Evolutionary conservation across 164 flowering plant genomes (phyloP), one percentile per base, ranked within the genome.

Genomic region (Aristolochia californica): DNA sequence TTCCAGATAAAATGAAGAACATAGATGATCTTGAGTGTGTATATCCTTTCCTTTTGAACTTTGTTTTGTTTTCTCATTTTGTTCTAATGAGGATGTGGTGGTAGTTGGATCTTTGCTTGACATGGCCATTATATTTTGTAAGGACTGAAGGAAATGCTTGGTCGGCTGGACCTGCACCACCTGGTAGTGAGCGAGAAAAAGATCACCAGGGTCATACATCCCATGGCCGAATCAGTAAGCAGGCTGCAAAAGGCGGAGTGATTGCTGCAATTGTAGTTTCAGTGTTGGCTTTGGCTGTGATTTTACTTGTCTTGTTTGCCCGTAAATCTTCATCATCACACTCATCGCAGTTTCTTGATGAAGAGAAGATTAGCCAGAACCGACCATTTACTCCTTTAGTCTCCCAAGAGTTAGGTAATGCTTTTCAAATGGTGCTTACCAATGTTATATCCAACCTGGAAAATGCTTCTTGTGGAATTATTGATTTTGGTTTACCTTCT

Each of bases 101-200:
- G 25, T 53, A 34, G 51, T 14, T 23, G 16, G n/a, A 44, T 47
- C 43, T 53, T 17, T 48, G 24, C 48, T 54, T 68, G 44, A 62
- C 49, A 23, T 64, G 51, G 51, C 22, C 13, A 28, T 53, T 55
- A 30, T 28, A 14, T 65, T 60, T 44, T 68, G 25, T 38, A 62
- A 83, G 88, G 61, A 84, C 85, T 66, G 83, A 77, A 53, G 96
- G 94, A 43, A 91, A 87, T 72, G 61, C 79, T 54, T 85, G 88
- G 88, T 77, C 83, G 48, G 58, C 78, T 54, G 82, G 81, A 20
- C 53, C 71, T 20, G 81, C 83, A 44, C 83, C 87, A 55, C 80
- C 87, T 23, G 38, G 55, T 18, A 20, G 27, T 27, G n/a, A 14
- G 71, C 74, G 47, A 81, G 83, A 7, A n/a, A n/a, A n/a, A 27